Percentiles rank a stretch among this genome's conserved stretches.
phyloP scores from a whole-genome alignment of 805 yeast species.

The Ogataea trehaloabstinens region DNA sequence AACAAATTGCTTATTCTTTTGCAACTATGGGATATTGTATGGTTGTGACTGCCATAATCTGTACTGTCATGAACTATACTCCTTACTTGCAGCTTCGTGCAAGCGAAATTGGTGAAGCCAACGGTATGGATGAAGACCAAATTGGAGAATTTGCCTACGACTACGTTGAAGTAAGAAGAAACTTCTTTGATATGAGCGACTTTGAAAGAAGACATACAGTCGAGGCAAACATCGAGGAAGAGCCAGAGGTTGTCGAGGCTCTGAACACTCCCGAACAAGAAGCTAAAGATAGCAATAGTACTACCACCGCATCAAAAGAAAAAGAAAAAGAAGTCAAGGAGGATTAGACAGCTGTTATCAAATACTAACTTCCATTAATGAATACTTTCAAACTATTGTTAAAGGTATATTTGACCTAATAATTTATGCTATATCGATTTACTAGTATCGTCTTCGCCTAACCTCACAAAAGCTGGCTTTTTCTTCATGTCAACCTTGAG shows the following conservation, averaged over 20 bases:
- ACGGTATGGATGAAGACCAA: constrained; percentile 94
- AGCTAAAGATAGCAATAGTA: background rate
- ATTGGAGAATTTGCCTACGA: constrained; percentile 99
- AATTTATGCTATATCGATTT: background rate
- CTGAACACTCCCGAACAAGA: background rate
- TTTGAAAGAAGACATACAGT: constrained; percentile 4
- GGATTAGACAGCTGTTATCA: background rate
- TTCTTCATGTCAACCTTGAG: constrained; percentile 45
- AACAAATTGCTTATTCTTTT: constrained; percentile 77
- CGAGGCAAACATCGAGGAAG: background rate
- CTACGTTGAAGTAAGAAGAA: constrained; percentile 94
- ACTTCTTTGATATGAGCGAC: constrained; percentile 52
- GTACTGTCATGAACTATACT: constrained; percentile 67
- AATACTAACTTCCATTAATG: too few relatives aligned
- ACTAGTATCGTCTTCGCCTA: constrained; percentile 4
- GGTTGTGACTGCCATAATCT: constrained; percentile 73
- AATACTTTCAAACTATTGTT: too few relatives aligned
- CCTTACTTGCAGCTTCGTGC: constrained; percentile 85
- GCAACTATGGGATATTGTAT: constrained; percentile 75
- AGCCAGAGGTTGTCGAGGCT: constrained; percentile 2
- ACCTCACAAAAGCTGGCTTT: constrained; percentile 64
- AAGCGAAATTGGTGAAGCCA: constrained; percentile 78
- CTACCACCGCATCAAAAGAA: background rate
- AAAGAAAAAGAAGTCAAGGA: constrained; percentile 1
- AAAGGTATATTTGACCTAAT: too few relatives aligned